Evolutionary conservation across 495 filamentous ascomycete species (phyloP), one percentile per base, ranked within the genome.

Genomic region (Hypoxylon trugodes): DNA sequence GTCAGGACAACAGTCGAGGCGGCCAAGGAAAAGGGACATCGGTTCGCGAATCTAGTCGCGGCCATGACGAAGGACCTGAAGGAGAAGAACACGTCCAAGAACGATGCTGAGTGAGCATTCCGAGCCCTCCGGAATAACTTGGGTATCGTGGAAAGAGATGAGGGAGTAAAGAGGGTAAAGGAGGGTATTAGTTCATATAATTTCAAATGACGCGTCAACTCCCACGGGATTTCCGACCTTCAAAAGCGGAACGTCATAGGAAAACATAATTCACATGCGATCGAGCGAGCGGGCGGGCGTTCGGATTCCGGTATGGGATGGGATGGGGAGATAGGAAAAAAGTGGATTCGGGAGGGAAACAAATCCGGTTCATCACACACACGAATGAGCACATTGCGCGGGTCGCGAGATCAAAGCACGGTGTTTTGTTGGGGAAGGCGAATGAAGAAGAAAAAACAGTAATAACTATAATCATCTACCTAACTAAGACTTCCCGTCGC

Each of bases 1-100:
- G 37, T 35, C 32, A 45, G 19, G 13, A 58, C 30, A 21, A 59
- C 53, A 15, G 55, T 60, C 22, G 68, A 48, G 26, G 54, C 51
- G 6, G 41, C 55, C 2, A 67, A 65, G 19, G 58, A 73, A 52
- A 68, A 43, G n/a, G 53, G 56, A 8, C 60, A 66, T 25, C 62
- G 26, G 21, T 69, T 73, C 36, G 65, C 70, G 10, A 58, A 70
- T 48, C 16, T 66, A 8, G 68, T 69, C 6, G 46, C 49, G 10
- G 56, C 70, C 22, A 18, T 50, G 42, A 61, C 54, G 15, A 66
- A 59, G 21, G 67, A 72, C 24, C 19, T 65, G 10, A 70, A 67
- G 33, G 61, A 54, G n/a, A 62, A 15, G 24, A 59, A 38, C n/a
- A 36, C 46, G 45, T 33, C 54, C 53, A 35, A 40, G 42, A 32